Percentiles rank a stretch among this genome's conserved stretches.
phyloP scores from a whole-genome alignment of 192 early-diverging fungal genomes.

The Tieghemiomyces parasiticus region DNA sequence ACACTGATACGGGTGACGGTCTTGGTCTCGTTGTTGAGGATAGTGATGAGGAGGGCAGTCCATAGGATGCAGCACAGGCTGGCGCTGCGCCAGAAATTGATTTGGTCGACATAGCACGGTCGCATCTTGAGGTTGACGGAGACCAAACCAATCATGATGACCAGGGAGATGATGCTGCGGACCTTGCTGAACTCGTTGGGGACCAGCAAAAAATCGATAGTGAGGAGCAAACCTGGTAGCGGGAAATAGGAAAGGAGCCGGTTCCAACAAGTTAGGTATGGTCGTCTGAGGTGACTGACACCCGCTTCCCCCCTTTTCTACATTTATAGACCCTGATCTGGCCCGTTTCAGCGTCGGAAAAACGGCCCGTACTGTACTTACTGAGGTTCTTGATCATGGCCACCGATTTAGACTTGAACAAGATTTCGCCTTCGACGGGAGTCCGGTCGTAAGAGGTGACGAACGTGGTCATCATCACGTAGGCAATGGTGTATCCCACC shows the following conservation, averaged over 20 bases:
- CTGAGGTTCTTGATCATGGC: slow-evolving; percentile 60
- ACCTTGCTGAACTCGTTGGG: slow-evolving; percentile 36
- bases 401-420: slow-evolving; percentile 53
- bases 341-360: too few relatives aligned
- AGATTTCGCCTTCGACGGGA: slow-evolving; percentile 50
- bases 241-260: not conserved
- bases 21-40: slow-evolving; percentile 38
- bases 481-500: slow-evolving; percentile 43
- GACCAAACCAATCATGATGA: slow-evolving; percentile 48
- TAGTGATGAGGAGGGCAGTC: slow-evolving; percentile 45
- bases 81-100: slow-evolving; percentile 55
- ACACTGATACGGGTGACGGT: slow-evolving; percentile 20
- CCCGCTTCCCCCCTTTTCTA: too few relatives aligned
- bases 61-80: slow-evolving; percentile 52
- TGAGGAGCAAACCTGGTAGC: slow-evolving; percentile 36
- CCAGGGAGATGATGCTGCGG: slow-evolving; percentile 50
- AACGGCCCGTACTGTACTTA: too few relatives aligned
- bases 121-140: slow-evolving; percentile 55
- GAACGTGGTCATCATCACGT: slow-evolving; percentile 49
- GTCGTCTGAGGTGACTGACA: too few relatives aligned
- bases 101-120: slow-evolving; percentile 59
- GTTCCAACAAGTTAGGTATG: too few relatives aligned
- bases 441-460: slow-evolving; percentile 55
- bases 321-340: too few relatives aligned
- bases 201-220: slow-evolving; percentile 51